Conservation (phyloP, 2,329 filamentous ascomycete genomes). For the Calonectria ilicicola region DNA sequence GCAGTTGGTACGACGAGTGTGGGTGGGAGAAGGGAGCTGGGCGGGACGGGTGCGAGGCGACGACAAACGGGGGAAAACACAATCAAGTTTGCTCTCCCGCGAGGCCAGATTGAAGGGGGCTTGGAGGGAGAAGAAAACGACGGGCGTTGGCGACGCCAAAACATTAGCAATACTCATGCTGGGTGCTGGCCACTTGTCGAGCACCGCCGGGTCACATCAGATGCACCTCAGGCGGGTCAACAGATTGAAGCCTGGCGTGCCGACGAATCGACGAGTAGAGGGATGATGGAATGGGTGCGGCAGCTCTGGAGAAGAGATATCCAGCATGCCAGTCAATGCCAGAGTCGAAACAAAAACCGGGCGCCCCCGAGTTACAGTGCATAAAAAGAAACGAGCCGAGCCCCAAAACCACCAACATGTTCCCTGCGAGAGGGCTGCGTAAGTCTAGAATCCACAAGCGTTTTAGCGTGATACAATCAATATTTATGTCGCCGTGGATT, state of each 20-base stretch:
- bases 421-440: neutral
- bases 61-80: neutral
- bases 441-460: neutral
- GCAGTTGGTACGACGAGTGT: neutral
- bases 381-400: neutral
- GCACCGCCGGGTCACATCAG: conserved; percentile 7
- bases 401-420: neutral
- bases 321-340: neutral
- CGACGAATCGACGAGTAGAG: neutral
- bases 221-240: neutral
- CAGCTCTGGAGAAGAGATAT: neutral
- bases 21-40: neutral
- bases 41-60: neutral
- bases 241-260: neutral
- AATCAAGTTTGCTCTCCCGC: neutral
- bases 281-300: neutral
- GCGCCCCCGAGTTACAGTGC: conserved; percentile 8
- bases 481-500: neutral
- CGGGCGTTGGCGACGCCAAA: neutral
- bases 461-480: neutral
- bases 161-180: neutral
- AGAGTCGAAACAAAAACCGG: neutral
- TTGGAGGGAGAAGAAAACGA: neutral
- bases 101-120: neutral
- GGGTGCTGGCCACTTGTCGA: conserved; percentile 4